Evolutionary conservation across 31 red algal genomes (phyloP).

Genomic region (Porphyra umbilicalis): DNA sequence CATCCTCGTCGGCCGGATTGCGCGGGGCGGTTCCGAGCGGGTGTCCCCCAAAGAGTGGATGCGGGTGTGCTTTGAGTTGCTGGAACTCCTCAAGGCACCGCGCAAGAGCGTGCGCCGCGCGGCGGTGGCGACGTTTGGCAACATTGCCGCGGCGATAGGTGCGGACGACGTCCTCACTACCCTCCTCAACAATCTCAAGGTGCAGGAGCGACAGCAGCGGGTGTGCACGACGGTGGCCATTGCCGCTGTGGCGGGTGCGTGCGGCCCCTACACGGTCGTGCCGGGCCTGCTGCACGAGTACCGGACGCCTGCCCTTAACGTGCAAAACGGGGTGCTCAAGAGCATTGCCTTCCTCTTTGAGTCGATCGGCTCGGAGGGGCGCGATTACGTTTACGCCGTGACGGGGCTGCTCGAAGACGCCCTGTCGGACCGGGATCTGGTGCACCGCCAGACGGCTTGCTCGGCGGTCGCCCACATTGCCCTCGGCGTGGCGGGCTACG

Average conservation of each 20-base stretch:
- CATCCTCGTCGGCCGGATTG: conserved; percentile 74
- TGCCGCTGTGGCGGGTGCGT: conserved; percentile 80
- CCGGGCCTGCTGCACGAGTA: conserved; percentile 94
- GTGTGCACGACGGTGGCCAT: conserved; percentile 95
- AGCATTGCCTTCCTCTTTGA: conserved; percentile 91
- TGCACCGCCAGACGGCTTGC: conserved; percentile 89
- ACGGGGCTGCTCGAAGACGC: conserved; percentile 89
- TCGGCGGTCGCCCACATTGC: conserved; percentile 88
- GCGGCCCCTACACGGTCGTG: conserved; percentile 70
- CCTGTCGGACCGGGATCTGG: conserved; percentile 84
- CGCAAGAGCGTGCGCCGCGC: conserved; percentile 75
- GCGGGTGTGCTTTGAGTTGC: conserved; percentile 87
- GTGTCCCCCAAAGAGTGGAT: conserved; percentile 90
- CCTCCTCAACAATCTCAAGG: conserved; percentile 82
- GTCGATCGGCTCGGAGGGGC: conserved; percentile 67
- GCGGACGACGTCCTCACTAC: conserved; percentile 69
- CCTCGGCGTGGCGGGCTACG: conserved; percentile 77
- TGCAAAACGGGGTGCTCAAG: conserved; percentile 95
- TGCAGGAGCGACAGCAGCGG: conserved; percentile 88
- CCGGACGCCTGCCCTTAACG: conserved; percentile 84
- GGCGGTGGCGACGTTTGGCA: conserved; percentile 85
- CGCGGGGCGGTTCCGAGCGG: conserved; percentile 55
- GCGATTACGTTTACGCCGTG: conserved; percentile 91
- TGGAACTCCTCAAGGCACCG: conserved; percentile 87
- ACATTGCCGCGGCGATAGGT: conserved; percentile 82